Conservation (phyloP, 2,329 filamentous ascomycete genomes). For the Fusarium chaquense region DNA sequence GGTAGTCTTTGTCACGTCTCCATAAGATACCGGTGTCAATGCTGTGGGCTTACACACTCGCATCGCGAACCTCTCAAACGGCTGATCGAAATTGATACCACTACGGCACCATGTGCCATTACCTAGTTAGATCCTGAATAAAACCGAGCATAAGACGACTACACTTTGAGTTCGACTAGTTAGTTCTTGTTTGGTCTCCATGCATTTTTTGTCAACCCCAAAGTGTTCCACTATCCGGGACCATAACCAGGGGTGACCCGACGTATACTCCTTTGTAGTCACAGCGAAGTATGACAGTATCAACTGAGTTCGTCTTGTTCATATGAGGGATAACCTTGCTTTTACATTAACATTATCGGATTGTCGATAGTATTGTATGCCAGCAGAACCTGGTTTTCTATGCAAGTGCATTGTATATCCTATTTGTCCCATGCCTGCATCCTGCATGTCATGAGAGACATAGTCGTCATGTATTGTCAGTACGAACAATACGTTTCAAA, state of each 20-base stretch:
- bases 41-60: background rate
- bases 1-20: rapidly evolving
- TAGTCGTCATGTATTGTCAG: background rate
- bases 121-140: background rate
- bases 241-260: background rate
- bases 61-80: background rate
- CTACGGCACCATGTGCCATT: background rate
- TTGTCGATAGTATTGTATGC: background rate
- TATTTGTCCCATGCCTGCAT: background rate
- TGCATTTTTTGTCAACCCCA: background rate
- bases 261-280: background rate
- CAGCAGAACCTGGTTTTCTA: background rate
- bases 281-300: background rate
- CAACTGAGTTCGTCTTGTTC: background rate
- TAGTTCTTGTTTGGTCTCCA: background rate
- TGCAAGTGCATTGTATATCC: background rate
- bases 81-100: background rate
- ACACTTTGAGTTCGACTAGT: background rate
- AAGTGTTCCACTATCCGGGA: background rate
- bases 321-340: background rate
- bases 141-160: background rate
- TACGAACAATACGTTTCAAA: too few species aligned
- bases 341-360: background rate
- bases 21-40: background rate
- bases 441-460: background rate